Evolutionary conservation across 192 early-diverging fungal genomes (phyloP), one percentile per base, ranked within the genome.

Genomic region (Entomortierella parvispora): DNA sequence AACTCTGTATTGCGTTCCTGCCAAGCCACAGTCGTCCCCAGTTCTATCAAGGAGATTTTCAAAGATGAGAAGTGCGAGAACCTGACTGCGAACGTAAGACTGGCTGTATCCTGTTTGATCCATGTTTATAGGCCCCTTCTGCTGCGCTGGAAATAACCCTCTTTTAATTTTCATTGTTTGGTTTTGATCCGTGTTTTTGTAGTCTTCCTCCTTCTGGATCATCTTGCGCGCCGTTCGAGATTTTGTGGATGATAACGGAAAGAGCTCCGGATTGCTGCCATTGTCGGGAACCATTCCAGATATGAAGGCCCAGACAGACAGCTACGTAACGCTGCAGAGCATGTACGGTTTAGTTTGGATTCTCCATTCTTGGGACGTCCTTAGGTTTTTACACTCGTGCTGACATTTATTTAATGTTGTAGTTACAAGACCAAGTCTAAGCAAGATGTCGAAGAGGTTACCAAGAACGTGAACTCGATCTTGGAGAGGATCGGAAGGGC

Each of bases 241-340:
- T 22, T 99, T 96, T 82, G 85, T 95, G 12, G 81, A 84, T 26
- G 86, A 90, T 46, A 89, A 94, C 62, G 84, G 90, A 2, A 60
- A 82, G 23, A 77, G 74, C 23, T 44, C n/a, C 28, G 93, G 93
- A 6, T 74, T 79, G 47, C 83, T 99, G 31, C 97, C 97, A 1
- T 75, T 96, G 15, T 86, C 92, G 2, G 97, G 97, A 7, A 80
- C 82, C 23, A 87, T 99, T 22, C 96, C 97, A 0, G 97, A 99
- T 80, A 99, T 99, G 97, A 98, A 99, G 76, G 87, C 97, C 7
- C 94, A 99, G 68, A 98, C 96, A 2, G 85, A 86, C 25, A 89
- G 90, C 40, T 99, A 92, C 77, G 89, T 99, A 18, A 78, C 69
- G 9, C 80, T 99, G 54, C 96, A 97, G 79, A 92, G 86, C 51